These are phyloP conservation scores for Colletotrichum graminicola DNA, from an alignment of 2,329 filamentous ascomycete species.

Conservation along the genomic window DNA sequence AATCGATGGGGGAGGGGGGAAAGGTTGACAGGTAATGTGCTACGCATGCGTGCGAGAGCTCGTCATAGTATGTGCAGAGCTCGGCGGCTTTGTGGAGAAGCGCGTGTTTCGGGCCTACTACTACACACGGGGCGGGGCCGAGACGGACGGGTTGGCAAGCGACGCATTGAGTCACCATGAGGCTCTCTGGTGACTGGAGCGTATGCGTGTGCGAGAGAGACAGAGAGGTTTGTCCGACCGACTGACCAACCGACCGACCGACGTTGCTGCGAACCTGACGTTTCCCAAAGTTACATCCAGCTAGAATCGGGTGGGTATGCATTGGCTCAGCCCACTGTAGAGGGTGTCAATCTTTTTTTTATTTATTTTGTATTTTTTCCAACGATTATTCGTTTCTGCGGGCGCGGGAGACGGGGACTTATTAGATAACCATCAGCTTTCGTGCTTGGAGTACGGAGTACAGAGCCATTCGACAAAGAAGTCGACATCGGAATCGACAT, in stretches of 20 bases:
- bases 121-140: background rate
- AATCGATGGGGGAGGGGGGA: background rate
- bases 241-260: too few relatives aligned
- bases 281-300: too few relatives aligned
- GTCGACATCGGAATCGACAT: background rate
- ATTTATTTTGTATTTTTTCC: background rate
- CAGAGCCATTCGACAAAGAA: too few relatives aligned
- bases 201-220: background rate
- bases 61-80: background rate
- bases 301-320: too few relatives aligned
- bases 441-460: too few relatives aligned
- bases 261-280: too few relatives aligned
- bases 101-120: constrained; percentile 6
- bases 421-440: background rate
- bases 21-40: background rate
- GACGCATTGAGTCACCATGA: constrained; percentile 22
- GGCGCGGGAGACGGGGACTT: too few relatives aligned
- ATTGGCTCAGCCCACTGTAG: too few relatives aligned
- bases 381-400: too few relatives aligned
- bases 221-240: too few relatives aligned
- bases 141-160: background rate
- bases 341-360: background rate
- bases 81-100: constrained; percentile 39
- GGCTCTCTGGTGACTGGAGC: constrained; percentile 18
- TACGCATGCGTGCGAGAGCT: background rate